These are phyloP conservation scores for Cryptococcus sp. DNA, from an alignment of 1,284 basidiomycete genomes.

Conservation along the genomic window DNA sequence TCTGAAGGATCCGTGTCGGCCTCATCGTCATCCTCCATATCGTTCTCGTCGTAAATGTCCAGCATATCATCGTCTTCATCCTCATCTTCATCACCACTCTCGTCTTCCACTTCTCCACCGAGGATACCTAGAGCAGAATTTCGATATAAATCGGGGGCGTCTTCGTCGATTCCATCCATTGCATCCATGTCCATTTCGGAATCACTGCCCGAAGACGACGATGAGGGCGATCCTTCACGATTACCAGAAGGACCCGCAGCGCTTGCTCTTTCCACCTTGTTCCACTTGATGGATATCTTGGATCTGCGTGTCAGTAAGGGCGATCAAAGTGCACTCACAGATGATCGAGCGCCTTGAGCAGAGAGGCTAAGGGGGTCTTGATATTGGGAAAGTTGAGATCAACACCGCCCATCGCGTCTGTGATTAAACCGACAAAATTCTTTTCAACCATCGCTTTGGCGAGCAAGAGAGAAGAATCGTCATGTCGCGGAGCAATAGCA, in stretches of 20 bases:
- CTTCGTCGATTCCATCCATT: constrained; percentile 65
- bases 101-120: constrained; percentile 61
- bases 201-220: constrained; percentile 48
- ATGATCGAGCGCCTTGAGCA: constrained; percentile 84
- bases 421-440: constrained; percentile 86
- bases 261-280: constrained; percentile 61
- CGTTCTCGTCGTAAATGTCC: neutral
- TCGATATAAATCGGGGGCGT: constrained; percentile 62
- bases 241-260: constrained; percentile 15
- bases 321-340: constrained; percentile 56
- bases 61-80: constrained; percentile 33
- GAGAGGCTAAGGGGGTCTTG: constrained; percentile 73
- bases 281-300: constrained; percentile 97
- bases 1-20: constrained; percentile 51
- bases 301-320: constrained; percentile 55
- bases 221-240: constrained; percentile 3
- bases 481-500: constrained; percentile 59
- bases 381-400: constrained; percentile 95
- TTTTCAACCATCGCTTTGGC: constrained; percentile 99
- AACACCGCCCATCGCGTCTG: constrained; percentile 82
- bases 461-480: constrained; percentile 82
- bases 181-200: constrained; percentile 53
- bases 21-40: constrained; percentile 55
- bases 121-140: constrained; percentile 47
- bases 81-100: constrained; percentile 62